Evolutionary conservation across 2,329 filamentous ascomycete species (phyloP).

Genomic region (Exutisphaerella laricina): DNA sequence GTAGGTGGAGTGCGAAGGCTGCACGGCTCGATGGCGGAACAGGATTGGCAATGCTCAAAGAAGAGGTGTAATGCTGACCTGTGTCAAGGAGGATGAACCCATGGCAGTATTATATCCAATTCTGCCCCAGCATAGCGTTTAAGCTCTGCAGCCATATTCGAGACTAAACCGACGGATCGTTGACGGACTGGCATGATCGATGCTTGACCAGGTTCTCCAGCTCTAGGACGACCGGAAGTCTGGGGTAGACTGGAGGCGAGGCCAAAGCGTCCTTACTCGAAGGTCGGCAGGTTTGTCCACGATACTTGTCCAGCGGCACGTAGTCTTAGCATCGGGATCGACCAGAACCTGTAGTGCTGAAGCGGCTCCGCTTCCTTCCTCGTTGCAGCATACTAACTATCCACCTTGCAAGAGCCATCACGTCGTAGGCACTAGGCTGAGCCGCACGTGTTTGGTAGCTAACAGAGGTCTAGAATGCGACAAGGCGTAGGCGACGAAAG

Average conservation of each 20-base stretch:
- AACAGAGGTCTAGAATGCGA: neutral
- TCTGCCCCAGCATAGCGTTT: neutral
- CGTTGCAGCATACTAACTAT: neutral
- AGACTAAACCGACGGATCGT: neutral
- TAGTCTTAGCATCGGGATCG: neutral
- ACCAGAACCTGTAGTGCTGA: neutral
- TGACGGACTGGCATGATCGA: neutral
- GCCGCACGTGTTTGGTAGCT: neutral
- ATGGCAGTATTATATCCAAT: neutral
- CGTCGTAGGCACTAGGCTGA: neutral
- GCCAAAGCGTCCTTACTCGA: neutral
- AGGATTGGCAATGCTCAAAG: too few species aligned
- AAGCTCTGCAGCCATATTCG: neutral
- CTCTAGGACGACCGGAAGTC: neutral
- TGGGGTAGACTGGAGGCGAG: neutral
- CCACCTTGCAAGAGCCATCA: too few species aligned
- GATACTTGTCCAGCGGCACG: neutral
- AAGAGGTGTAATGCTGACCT: too few species aligned
- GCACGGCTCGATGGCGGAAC: too few species aligned
- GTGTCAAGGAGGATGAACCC: too few species aligned
- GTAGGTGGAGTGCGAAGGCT: too few species aligned
- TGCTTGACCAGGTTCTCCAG: neutral
- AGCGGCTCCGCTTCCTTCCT: slow-evolving; percentile 1
- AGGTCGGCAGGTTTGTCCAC: neutral
- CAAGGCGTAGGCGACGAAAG: neutral